These are phyloP conservation scores for Fraxinus floribunda DNA, from an alignment of 305 asterid species.

Conservation along the genomic window DNA sequence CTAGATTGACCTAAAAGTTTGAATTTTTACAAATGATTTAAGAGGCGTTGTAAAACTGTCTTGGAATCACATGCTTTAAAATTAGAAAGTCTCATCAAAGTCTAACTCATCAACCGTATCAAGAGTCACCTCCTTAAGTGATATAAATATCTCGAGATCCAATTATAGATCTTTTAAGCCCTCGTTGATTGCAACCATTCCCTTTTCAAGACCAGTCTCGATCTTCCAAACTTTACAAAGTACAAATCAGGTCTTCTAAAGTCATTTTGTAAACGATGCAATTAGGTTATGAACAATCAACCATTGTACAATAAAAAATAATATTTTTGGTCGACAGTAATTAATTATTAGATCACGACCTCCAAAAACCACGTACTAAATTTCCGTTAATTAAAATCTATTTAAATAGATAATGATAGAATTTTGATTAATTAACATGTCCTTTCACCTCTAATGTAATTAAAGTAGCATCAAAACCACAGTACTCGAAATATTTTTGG, in stretches of 20 bases:
- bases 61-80: too few relatives aligned
- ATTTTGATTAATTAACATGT: slow-evolving; percentile 15
- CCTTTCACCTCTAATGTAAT: slow-evolving; percentile 21
- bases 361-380: not conserved
- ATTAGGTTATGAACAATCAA: not conserved
- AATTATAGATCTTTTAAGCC: not conserved
- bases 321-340: not conserved
- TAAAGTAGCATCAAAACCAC: slow-evolving; percentile 14
- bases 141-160: not conserved
- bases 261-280: not conserved
- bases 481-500: slow-evolving; percentile 32
- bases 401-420: slow-evolving; percentile 24
- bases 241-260: not conserved
- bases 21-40: not conserved
- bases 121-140: not conserved
- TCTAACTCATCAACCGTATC: not conserved
- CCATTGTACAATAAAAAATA: not conserved
- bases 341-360: not conserved
- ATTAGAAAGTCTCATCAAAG: not conserved
- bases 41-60: not conserved
- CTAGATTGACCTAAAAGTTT: not conserved
- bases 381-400: not conserved
- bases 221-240: too few relatives aligned
- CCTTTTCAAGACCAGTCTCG: too few relatives aligned
- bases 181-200: too few relatives aligned